Base-by-base conservation (phyloP, 805 yeast species). In the Candida taoyuanica region DNA sequence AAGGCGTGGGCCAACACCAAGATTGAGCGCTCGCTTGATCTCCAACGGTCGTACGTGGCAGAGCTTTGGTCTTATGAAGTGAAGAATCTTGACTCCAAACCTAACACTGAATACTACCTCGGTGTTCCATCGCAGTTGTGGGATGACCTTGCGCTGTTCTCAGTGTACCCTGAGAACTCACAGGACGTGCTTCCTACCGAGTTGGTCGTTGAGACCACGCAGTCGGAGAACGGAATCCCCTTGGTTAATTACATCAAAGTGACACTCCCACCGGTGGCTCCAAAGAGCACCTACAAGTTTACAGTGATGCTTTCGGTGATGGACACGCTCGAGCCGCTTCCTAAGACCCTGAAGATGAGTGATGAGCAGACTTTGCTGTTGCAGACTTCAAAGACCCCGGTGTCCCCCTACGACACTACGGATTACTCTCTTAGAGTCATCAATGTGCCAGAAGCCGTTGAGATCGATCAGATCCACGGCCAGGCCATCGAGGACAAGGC, bases 21-120 rank as follows among this genome's bases (percentile, higher is more conserved):
- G 21, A 70, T 74, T 47, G 57, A 63, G 12, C 76, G 85, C 48
- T 58, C 70, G 7, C 52, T 86, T 26, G 96, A 87, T 52, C 70
- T 88, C 34, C 55, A 73, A 21, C 76, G 74, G 47, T 64, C 88
- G 3, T 88, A 81, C 57, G 71, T 77, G 29, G 76, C 74, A 47
- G 94, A 83, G 55, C 66, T 72, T 18, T 62, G 70, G 42, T 59
- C 71, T n/a, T 54, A 87, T 29, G 71, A 66, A 34, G 68, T 78
- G 29, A 72, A 62, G 49, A 91, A 89, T 64, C 60, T 71, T 26
- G 87, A 70, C 17, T 40, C 61, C 3, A 62, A 60, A 27, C 83
- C 93, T 7, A 67, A 65, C 39, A 53, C 58, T 29, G 72, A 64
- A 37, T 89, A 87, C 62, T 71, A 60, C 41, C 67, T 79, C 44